Evolutionary conservation across 495 filamentous ascomycete genomes (phyloP), one percentile per base, ranked within the genome.

Genomic region (Pyrenula aspistea): DNA sequence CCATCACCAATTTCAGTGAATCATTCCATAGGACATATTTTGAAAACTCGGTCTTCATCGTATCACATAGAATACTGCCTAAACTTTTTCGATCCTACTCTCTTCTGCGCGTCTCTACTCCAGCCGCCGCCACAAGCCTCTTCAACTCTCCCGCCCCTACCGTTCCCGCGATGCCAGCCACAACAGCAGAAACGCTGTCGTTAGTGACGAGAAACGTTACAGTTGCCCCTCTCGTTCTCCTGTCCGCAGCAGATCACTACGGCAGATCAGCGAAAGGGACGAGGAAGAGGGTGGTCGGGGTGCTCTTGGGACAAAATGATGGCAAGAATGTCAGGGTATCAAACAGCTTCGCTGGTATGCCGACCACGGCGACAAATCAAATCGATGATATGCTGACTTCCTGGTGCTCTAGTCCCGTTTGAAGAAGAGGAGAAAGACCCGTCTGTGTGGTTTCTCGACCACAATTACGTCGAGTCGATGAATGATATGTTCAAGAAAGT

Each of bases 401-500:
- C n/a, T 25, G 31, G 12, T 36, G 56, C 59, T 59, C 63, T 70
- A 96, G 93, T 98, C 22, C 93, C 93, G 1, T 98, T 98, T 69
- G 93, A 98, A 72, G 93, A 98, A 76, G 93, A 98, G 70, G 91
- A 95, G 62, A 95, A 94, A 69, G 92, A 97, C 70, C 92, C 93
- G 8, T 93, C 91, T 21, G 93, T 98, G 61, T 98, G 93, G 93
- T 98, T 98, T 70, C 77, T 98, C 55, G 93, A 98, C 63, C 93
- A 98, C 81, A 97, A 98, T 78, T 98, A 96, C 66, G 87, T 98
- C 70, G 94, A 98, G 73, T 88, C 86, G 61, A 98, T 98, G 93
- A 93, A 91, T 78, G 93, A 98, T 73, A 98, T 98, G 93, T 98
- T 98, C 79, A 98, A 98, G 81, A 97, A 97, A 74, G 91, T 98